phyloP scores from a whole-genome alignment of 257 asterid genomes.

The Lithospermum erythrorhizon region DNA sequence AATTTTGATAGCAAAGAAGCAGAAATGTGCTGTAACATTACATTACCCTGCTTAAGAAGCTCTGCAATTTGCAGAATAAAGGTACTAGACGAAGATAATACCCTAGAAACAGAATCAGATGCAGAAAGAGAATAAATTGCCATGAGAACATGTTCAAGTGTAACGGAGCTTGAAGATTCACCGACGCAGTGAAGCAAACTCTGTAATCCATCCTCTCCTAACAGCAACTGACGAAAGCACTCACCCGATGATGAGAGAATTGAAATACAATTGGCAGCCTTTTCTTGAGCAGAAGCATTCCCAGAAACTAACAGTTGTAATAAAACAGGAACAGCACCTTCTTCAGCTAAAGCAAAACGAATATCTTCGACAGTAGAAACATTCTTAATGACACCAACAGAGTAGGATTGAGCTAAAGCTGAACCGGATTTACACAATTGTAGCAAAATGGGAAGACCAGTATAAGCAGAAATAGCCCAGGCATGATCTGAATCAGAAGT shows the following conservation, averaged over 20 bases:
- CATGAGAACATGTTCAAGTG: constrained; percentile 57
- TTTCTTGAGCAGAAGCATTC: constrained; percentile 43
- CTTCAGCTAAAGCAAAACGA: constrained; percentile 57
- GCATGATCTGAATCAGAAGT: constrained; percentile 72
- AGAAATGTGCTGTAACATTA: constrained; percentile 63
- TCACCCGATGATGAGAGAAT: constrained; percentile 70
- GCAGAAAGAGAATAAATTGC: constrained; percentile 66
- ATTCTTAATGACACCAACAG: constrained; percentile 64
- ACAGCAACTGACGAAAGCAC: constrained; percentile 34
- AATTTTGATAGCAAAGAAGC: constrained; percentile 72
- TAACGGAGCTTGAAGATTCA: constrained; percentile 54
- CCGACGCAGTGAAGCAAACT: constrained; percentile 45
- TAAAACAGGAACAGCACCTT: constrained; percentile 66
- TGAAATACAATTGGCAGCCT: constrained; percentile 64
- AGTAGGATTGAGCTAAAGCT: constrained; percentile 48
- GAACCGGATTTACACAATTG: constrained; percentile 81
- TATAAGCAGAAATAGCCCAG: constrained; percentile 87
- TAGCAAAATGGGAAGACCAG: constrained; percentile 54
- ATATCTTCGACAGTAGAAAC: constrained; percentile 57
- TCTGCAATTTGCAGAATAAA: constrained; percentile 57
- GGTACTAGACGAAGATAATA: constrained; percentile 48
- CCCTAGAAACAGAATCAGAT: constrained; percentile 47
- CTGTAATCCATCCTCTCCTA: constrained; percentile 59
- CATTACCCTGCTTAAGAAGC: constrained; percentile 60
- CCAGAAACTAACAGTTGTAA: constrained; percentile 59